Evolutionary conservation across 2,329 filamentous ascomycete species (phyloP).

Genomic region (Diaporthe citrichinensis): DNA sequence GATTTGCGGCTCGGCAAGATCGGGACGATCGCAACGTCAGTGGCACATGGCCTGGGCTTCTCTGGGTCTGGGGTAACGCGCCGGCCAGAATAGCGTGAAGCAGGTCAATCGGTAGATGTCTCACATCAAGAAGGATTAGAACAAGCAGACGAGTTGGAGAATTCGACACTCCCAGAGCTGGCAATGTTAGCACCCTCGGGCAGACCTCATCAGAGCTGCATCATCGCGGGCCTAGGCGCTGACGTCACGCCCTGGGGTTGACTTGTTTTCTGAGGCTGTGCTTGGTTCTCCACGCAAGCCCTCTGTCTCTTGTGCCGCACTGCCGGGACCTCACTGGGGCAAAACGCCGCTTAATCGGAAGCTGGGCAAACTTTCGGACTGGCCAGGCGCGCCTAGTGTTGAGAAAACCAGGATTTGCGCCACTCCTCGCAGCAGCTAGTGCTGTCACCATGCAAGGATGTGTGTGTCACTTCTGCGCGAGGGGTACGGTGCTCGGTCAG

Average conservation of each 20-base stretch:
- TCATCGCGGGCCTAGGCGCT: conserved; percentile 15
- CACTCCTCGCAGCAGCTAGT: neutral
- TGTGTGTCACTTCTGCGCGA: neutral
- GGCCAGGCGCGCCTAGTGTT: conserved; percentile 8
- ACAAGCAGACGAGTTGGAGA: neutral
- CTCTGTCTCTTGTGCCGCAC: neutral
- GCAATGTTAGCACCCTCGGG: neutral
- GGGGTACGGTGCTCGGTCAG: neutral
- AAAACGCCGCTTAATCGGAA: neutral
- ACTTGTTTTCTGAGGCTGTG: conserved; percentile 23
- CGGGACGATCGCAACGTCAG: conserved; percentile 37
- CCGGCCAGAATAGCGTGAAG: neutral
- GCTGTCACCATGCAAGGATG: conserved; percentile 9
- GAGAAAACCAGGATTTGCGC: neutral
- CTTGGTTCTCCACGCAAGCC: conserved; percentile 8
- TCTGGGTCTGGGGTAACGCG: conserved; percentile 13
- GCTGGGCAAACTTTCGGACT: conserved; percentile 1
- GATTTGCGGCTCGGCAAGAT: conserved; percentile 38
- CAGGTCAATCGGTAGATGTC: neutral
- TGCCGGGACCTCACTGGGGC: conserved; percentile 5
- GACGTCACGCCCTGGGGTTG: conserved; percentile 20
- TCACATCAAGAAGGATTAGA: neutral
- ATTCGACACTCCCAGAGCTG: no score
- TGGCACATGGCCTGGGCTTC: conserved; percentile 31
- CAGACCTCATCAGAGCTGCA: conserved; percentile 18